Evolutionary conservation across 2,329 filamentous ascomycete genomes (phyloP), one percentile per base, ranked within the genome.

Genomic region (Ophiostoma sp.): DNA sequence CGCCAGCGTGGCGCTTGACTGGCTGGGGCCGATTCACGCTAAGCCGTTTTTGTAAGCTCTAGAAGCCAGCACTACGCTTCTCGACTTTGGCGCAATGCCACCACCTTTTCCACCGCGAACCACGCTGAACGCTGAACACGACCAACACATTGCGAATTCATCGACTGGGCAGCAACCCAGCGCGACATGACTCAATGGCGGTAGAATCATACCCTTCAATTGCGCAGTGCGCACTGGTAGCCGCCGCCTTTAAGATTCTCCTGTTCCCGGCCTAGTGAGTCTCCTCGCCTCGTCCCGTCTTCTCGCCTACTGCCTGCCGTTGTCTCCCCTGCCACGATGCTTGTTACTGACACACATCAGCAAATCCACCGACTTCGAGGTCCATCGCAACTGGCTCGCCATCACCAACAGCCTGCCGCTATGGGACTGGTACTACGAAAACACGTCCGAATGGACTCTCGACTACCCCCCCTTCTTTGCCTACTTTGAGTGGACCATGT

Each of bases 381-480:
- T 99, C 70, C 95, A 99, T 81, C 90, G 95, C 74, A 99, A 99
- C 83, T 99, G 95, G 95, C 88, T 99, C 57, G 95, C 95, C 73
- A 93, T 98, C 75, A 98, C 95, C 4, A 85, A 97, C 80, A 96
- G 91, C 72, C 85, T 98, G 27, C 92, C 94, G 3, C 81, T 94
- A 68, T 88, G 91, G 79, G 85, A 96, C 75, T 99, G 95, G 95
- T 99, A 99, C 81, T 94, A 90, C 78, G 95, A 99, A 84, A 90
- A 94, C 81, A 97, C 94, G 1, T 99, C 95, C 71, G 93, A 98
- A 92, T 99, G 95, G 95, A 99, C 95, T 0, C 89, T 99, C 77
- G 95, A 99, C 82, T 99, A 99, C 78, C 95, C 95, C 41, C 95
- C 95, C 8, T 97, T 98, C 81, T 99, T 99, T 78, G 95, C 95